Base-by-base conservation (phyloP, 495 filamentous ascomycete species). In the Penicillium macrosclerotiorum region DNA sequence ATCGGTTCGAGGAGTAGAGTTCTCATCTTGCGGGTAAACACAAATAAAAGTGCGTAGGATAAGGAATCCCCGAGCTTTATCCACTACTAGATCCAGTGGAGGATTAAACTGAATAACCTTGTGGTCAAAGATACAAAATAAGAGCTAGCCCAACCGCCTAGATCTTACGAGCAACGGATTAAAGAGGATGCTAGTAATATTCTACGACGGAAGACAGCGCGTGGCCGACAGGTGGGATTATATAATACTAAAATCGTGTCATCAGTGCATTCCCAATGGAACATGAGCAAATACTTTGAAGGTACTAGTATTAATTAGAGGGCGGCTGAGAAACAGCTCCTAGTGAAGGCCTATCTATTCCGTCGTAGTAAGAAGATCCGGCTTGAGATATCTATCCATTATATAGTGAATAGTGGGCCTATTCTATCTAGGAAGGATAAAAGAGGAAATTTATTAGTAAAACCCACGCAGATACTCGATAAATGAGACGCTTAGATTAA, bases 41-140 rank as follows among this genome's bases (percentile, higher is more conserved):
- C 6, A 42, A 42, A 49, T 49, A 17, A 34, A 42, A 54, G 45
- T 46, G 54, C 72, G 81, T 73, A 57, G 42, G 51, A 67, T 51
- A 50, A 70, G 52, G 34, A 66, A 33, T 52, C 49, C 37, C 64
- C 57, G 16, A 58, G 33, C 42, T 55, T 40, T 55, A 57, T 67
- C 30, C 52, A 68, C 45, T 71, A 73, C 44, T 49, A 59, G 31
- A 71, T 69, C 42, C 55, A 67, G 41, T 68, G 55, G 63, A 68
- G 59, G 47, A 47, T 65, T 22, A 57, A 40, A 36, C 22, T 69
- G 8, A 66, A 69, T 19, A 63, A 69, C 30, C 52, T 49, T 36
- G 36, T 69, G 23, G 36, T 47, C 4, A 60, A 57, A 42, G 63
- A 68, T 42, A 72, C 53, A 45, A 59, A 69, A 54, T 41, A n/a